A percentile compares a stretch with the other conserved stretches of the same genome.
phyloP scores from a whole-genome alignment of 345 rosid genomes.

The Lumnitzera littorea region DNA sequence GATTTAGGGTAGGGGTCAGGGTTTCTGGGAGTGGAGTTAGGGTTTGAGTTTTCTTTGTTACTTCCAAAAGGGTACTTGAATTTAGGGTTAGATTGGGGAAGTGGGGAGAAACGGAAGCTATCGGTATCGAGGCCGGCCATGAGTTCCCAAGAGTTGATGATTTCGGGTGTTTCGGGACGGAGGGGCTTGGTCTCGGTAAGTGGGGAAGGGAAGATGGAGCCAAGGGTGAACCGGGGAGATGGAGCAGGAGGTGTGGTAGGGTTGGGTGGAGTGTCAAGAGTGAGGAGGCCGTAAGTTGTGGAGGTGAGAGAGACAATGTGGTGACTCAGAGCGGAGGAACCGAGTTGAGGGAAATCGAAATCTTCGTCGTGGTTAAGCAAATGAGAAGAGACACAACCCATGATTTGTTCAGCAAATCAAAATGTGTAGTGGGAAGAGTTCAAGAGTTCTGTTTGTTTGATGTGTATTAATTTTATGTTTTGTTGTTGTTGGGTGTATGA shows the following conservation, averaged over 20 bases:
- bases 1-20: not conserved
- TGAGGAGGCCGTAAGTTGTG: slow-evolving; percentile 89
- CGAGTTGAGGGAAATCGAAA: slow-evolving; percentile 54
- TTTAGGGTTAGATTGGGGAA: slow-evolving; percentile 10
- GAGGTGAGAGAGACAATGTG: slow-evolving; percentile 94
- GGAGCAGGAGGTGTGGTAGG: slow-evolving; percentile 46
- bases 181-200: slow-evolving; percentile 32
- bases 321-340: slow-evolving; percentile 62
- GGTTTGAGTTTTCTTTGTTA: slow-evolving; percentile 44
- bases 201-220: slow-evolving; percentile 34
- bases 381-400: slow-evolving; percentile 94
- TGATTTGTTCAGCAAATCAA: slow-evolving; percentile 6
- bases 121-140: slow-evolving; percentile 78
- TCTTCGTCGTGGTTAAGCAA: slow-evolving; percentile 71
- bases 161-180: slow-evolving; percentile 55
- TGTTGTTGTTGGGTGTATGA: too few relatives aligned
- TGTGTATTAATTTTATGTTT: too few relatives aligned
- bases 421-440: not conserved
- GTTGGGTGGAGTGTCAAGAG: slow-evolving; percentile 57
- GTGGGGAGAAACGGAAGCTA: slow-evolving; percentile 71
- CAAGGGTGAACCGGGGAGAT: slow-evolving; percentile 40
- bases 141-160: slow-evolving; percentile 87
- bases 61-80: not conserved
- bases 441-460: not conserved
- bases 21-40: slow-evolving; percentile 16